These are phyloP conservation scores for Stachybotrys elegans DNA, from an alignment of 2,329 filamentous ascomycete species.

Conservation along the genomic window DNA sequence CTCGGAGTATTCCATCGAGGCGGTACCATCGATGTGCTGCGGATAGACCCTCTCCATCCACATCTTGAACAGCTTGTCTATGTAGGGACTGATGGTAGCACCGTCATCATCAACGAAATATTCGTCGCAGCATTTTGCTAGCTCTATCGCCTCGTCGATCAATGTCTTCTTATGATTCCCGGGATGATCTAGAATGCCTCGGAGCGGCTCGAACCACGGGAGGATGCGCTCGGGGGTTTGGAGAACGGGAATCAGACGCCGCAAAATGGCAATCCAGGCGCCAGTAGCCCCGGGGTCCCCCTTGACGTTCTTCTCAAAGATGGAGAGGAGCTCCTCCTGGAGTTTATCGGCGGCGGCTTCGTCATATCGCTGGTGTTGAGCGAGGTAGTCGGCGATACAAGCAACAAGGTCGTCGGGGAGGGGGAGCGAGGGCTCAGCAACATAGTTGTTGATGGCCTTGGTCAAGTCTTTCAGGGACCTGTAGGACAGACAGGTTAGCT, in stretches of 20 bases:
- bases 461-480: slow-evolving; percentile 58
- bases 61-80: slow-evolving; percentile 49
- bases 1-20: slow-evolving; percentile 39
- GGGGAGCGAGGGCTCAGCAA: slow-evolving; percentile 48
- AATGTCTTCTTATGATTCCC: slow-evolving; percentile 58
- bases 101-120: slow-evolving; percentile 37
- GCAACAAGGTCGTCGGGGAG: slow-evolving; percentile 61
- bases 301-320: slow-evolving; percentile 62
- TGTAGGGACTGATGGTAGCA: slow-evolving; percentile 43
- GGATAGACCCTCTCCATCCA: slow-evolving; percentile 50
- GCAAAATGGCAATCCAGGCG: slow-evolving; percentile 64
- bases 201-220: slow-evolving; percentile 64
- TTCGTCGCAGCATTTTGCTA: slow-evolving; percentile 59
- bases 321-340: slow-evolving; percentile 64
- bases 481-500: slow-evolving; percentile 15
- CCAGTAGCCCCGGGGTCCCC: slow-evolving; percentile 52
- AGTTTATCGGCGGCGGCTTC: slow-evolving; percentile 65
- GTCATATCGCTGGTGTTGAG: slow-evolving; percentile 62
- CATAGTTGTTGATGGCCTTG: slow-evolving; percentile 49
- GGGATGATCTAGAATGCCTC: slow-evolving; percentile 31
- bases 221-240: slow-evolving; percentile 57
- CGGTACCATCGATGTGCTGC: slow-evolving; percentile 29
- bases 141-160: slow-evolving; percentile 58
- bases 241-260: slow-evolving; percentile 59
- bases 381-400: slow-evolving; percentile 62